These are phyloP conservation scores for Nemania abortiva DNA, from an alignment of 2,329 filamentous ascomycete species.

Conservation along the genomic window DNA sequence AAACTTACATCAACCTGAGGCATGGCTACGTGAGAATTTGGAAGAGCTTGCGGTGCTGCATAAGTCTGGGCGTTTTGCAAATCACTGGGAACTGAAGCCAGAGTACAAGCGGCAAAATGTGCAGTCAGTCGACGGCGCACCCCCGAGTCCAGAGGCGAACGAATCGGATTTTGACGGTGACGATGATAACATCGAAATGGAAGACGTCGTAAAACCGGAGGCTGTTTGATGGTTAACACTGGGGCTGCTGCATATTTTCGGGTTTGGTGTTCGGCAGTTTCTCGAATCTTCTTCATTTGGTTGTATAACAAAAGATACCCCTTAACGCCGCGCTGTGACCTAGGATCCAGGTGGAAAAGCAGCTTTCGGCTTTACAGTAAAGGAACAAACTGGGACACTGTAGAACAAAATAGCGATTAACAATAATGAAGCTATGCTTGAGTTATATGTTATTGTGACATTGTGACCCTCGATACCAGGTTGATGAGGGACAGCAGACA, in stretches of 20 bases:
- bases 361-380: not conserved
- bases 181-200: conserved; percentile 78
- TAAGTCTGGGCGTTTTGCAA: conserved; percentile 85
- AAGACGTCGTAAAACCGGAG: conserved; percentile 70
- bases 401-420: conserved; percentile 3
- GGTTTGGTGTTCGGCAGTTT: conserved; percentile 40
- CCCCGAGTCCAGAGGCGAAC: conserved; percentile 57
- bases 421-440: too few species aligned
- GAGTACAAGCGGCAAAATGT: conserved; percentile 72
- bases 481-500: too few species aligned
- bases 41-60: conserved; percentile 86
- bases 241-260: conserved; percentile 20
- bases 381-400: not conserved
- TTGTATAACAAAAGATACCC: conserved; percentile 38
- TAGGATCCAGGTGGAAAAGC: conserved; percentile 10
- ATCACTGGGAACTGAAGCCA: conserved; percentile 83
- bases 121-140: conserved; percentile 64
- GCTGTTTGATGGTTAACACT: conserved; percentile 7
- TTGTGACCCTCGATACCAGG: too few species aligned
- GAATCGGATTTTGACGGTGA: conserved; percentile 73
- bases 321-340: conserved; percentile 6
- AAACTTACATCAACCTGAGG: conserved; percentile 85
- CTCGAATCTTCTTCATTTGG: conserved; percentile 28
- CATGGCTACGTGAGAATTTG: conserved; percentile 88
- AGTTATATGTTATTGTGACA: too few species aligned